Conservation (phyloP, 2,329 filamentous ascomycete genomes). For the Fusarium papillatum region DNA sequence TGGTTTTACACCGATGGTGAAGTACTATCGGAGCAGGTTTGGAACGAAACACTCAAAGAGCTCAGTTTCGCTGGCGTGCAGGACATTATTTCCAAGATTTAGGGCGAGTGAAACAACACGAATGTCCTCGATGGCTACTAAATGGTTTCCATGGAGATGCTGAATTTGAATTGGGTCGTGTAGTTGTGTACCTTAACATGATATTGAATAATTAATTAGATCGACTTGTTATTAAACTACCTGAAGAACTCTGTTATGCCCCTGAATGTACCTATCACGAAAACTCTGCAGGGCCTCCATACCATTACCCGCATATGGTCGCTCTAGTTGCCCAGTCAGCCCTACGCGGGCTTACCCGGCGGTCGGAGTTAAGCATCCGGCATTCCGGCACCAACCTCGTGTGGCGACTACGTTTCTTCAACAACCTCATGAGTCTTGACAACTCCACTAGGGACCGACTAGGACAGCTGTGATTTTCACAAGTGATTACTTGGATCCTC, state of each 20-base stretch:
- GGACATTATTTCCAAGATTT: constrained; percentile 40
- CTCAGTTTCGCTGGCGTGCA: constrained; percentile 11
- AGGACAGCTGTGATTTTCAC: background rate
- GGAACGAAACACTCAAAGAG: constrained; percentile 33
- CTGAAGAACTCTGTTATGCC: too few species aligned
- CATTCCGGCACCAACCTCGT: background rate
- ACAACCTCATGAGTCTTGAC: background rate
- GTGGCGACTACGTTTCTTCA: background rate
- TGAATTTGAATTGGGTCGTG: too few species aligned
- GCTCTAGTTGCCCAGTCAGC: background rate
- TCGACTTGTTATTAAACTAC: too few species aligned
- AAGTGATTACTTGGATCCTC: background rate
- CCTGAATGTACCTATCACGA: too few species aligned
- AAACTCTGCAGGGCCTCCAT: too few species aligned
- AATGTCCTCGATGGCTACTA: too few species aligned
- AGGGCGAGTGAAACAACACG: too few species aligned
- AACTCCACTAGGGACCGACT: background rate
- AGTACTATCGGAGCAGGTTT: constrained; percentile 25
- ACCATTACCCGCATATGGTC: too few species aligned
- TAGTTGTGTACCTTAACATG: too few species aligned
- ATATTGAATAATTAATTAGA: too few species aligned
- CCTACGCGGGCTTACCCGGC: background rate
- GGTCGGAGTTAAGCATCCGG: background rate
- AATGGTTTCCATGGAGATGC: too few species aligned
- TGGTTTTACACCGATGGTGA: constrained; percentile 34